Percentiles rank a stretch among this genome's conserved stretches.
These are phyloP conservation scores for Phyllosticta paracitricarpa DNA, from an alignment of 2,329 filamentous ascomycete genomes.

Conservation along the genomic window DNA sequence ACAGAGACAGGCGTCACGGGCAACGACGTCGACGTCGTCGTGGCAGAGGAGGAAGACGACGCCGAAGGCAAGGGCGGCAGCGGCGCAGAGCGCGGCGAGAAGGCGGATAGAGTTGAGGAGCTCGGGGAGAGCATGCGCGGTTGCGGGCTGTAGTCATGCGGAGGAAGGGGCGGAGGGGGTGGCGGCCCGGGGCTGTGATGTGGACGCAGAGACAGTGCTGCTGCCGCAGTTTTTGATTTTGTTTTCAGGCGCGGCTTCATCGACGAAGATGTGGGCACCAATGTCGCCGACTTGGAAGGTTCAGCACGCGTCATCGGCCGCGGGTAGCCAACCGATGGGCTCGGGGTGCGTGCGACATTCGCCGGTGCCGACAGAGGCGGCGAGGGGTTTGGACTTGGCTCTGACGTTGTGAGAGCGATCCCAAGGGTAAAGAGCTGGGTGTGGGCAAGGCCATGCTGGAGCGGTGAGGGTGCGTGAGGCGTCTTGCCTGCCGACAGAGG, in stretches of 20 bases:
- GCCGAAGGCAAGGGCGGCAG: neutral
- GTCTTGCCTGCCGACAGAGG: neutral
- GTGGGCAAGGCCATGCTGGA: neutral
- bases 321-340: neutral
- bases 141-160: neutral
- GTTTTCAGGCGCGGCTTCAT: neutral
- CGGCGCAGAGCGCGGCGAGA: neutral
- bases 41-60: neutral
- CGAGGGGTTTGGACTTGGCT: neutral
- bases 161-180: neutral
- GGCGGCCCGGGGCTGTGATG: neutral
- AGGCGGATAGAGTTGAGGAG: neutral
- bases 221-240: neutral
- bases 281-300: neutral
- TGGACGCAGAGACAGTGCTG: neutral
- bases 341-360: neutral
- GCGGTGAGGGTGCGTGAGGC: neutral
- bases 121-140: neutral
- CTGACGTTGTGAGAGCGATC: neutral
- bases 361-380: neutral
- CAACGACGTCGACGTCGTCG: neutral
- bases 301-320: neutral
- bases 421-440: neutral
- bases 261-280: neutral
- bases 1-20: neutral